Evolutionary conservation across 345 rosid genomes (phyloP).

Genomic region (Citrus inodora): DNA sequence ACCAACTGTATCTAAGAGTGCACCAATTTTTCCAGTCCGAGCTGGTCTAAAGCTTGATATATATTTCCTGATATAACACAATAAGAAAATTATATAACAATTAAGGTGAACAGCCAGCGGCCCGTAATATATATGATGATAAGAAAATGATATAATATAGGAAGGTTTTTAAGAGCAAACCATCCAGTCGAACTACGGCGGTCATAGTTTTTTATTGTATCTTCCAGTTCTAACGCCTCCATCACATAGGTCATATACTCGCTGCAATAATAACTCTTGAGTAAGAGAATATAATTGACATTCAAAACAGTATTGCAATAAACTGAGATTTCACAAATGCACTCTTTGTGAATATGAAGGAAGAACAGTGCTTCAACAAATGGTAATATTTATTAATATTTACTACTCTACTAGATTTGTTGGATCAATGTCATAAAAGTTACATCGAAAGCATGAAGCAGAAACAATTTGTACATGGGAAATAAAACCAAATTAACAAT

Average conservation of each 20-base stretch:
- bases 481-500: not conserved
- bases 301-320: not conserved
- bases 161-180: conserved; percentile 40
- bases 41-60: conserved; percentile 79
- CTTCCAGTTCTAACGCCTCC: conserved; percentile 93
- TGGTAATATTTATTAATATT: not conserved
- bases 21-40: conserved; percentile 65
- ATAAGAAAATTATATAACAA: not conserved
- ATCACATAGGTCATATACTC: conserved; percentile 79
- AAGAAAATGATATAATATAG: not conserved
- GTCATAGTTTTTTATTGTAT: conserved; percentile 83
- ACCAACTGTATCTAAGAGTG: conserved; percentile 72
- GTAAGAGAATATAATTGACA: conserved; percentile 7
- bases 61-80: conserved; percentile 61
- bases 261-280: conserved; percentile 35
- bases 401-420: not conserved
- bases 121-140: conserved; percentile 1
- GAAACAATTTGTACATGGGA: not conserved
- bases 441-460: conserved; percentile 1
- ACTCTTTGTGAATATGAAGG: not conserved
- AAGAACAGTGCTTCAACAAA: not conserved
- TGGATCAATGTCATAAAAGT: not conserved
- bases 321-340: not conserved
- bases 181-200: conserved; percentile 87
- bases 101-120: conserved; percentile 11